Base-by-base conservation (phyloP, 805 yeast species). In the Torulaspora microellipsoides region DNA sequence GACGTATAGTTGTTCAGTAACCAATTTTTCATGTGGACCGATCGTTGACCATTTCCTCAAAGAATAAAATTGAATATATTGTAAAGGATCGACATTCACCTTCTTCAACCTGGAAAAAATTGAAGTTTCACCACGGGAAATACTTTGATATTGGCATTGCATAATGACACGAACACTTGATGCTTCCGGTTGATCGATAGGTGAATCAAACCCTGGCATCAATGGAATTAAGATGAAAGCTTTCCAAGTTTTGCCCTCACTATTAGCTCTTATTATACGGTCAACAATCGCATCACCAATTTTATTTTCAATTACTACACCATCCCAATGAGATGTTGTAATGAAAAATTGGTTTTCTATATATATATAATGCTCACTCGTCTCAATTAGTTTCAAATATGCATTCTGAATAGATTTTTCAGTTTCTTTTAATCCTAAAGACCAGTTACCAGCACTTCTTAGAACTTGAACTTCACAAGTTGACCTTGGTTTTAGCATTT, bases 251-350 rank as follows among this genome's bases (percentile, higher is more conserved):
- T 79, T 83, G 4, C 80, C 78, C 47, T 82, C 85, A 47, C 77
- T 76, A 59, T 86, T 85, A 0, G 99, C 99, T 36, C 89, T 75
- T 28, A 90, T 84, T 43, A 91, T 90, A 56, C 99, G 75, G 63
- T 93, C 98, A n/a, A 93, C 98, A 35, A 93, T 71, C 0, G 99
- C 99, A 71, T 91, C 96, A 32, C 69, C 99, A 52, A 93, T 85
- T 60, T 87, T 75, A 64, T 93, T 93, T 53, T 86, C 82, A 43
- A 93, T 85, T 15, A 80, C 80, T 4, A 82, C 83, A 32, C 95
- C 95, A 56, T 85, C 91, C 59, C 86, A 80, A 15, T 78, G 80
- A 31, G 96, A 83, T n/a, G 95, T 81, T 0, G 97, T 86, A 36
- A 93, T 74, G 62, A 93, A 93, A 58, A 93, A 93, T 66, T 93